Conservation (phyloP, 1,284 basidiomycete genomes). For the Trichosporon faecale region DNA sequence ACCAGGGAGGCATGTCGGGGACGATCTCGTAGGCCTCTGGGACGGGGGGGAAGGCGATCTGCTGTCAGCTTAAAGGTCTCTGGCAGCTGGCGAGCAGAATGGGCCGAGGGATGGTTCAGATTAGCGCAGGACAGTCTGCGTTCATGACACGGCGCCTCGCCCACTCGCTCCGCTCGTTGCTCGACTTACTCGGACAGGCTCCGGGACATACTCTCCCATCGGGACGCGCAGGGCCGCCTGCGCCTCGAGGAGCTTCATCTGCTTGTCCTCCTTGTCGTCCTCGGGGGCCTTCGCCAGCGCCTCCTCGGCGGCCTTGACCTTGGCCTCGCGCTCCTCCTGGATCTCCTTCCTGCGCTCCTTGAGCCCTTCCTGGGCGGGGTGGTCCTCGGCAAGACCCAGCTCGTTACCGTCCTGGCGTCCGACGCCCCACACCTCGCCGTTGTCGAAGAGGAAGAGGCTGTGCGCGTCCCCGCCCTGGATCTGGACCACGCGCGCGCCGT, state of each 20-base stretch:
- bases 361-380: constrained; percentile 57
- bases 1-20: constrained; percentile 51
- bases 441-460: constrained; percentile 76
- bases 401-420: constrained; percentile 76
- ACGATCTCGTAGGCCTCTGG: constrained; percentile 52
- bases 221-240: constrained; percentile 55
- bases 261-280: constrained; percentile 31
- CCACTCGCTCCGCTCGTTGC: neutral
- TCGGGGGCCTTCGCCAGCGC: constrained; percentile 32
- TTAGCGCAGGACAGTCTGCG: no score
- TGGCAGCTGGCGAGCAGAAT: no score
- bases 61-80: constrained; percentile 16
- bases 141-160: no score
- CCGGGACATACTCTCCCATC: constrained; percentile 61
- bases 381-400: constrained; percentile 67
- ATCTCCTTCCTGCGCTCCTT: constrained; percentile 46
- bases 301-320: constrained; percentile 31
- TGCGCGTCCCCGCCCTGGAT: constrained; percentile 71
- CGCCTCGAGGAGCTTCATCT: constrained; percentile 34
- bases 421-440: constrained; percentile 77
- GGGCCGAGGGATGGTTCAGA: no score
- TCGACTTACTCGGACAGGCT: constrained; percentile 50
- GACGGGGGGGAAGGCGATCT: constrained; percentile 64
- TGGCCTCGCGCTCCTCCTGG: constrained; percentile 42
- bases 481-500: constrained; percentile 63